Conservation (phyloP, 306 rosid genomes). For the Pterocarpus santalinus region DNA sequence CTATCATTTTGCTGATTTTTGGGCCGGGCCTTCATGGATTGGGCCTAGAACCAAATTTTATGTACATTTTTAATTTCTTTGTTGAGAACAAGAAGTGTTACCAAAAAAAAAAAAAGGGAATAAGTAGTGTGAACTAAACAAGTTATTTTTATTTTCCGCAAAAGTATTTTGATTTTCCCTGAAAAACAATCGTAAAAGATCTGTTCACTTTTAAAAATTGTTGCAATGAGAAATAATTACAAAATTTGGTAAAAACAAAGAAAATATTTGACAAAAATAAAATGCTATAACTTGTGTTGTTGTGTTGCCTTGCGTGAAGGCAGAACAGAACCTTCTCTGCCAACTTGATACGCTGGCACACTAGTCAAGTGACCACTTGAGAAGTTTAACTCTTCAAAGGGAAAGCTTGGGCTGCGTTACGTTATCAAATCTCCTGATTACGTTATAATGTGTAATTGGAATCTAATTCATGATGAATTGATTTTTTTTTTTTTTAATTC, state of each 20-base stretch:
- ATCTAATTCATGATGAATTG: background rate
- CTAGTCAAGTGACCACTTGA: constrained; percentile 40
- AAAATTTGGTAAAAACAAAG: background rate
- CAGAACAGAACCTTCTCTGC: background rate
- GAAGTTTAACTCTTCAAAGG: constrained; percentile 47
- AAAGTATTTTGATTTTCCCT: background rate
- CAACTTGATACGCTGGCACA: background rate
- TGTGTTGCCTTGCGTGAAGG: constrained; percentile 26
- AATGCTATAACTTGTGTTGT: background rate
- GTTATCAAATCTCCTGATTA: constrained; percentile 20
- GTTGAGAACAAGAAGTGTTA: background rate
- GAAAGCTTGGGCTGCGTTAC: constrained; percentile 7
- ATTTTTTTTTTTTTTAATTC: background rate
- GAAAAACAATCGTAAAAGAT: background rate
- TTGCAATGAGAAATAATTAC: background rate
- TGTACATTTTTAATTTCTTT: background rate
- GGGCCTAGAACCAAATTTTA: background rate
- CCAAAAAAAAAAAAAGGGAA: too few species aligned
- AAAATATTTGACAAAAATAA: background rate
- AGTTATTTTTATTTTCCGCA: too few species aligned
- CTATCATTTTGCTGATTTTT: background rate
- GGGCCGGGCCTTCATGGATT: background rate
- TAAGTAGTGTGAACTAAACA: too few species aligned
- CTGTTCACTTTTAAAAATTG: background rate
- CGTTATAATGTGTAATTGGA: constrained; percentile 2